Conservation (phyloP, 805 yeast genomes). For the Wickerhamomyces subpelliculosus region DNA sequence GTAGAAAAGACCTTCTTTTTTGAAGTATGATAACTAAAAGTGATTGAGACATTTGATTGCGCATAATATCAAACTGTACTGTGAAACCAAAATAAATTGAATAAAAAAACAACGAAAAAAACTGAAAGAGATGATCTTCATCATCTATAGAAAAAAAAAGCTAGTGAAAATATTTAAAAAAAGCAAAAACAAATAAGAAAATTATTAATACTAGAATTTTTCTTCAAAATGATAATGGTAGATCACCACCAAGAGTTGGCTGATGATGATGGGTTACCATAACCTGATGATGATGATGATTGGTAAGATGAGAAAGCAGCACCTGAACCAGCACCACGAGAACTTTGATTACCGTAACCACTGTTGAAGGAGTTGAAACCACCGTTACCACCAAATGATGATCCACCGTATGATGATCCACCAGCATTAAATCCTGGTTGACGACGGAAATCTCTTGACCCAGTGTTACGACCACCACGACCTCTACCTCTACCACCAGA, state of each 20-base stretch:
- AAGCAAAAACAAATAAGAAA: background rate
- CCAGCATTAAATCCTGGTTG: constrained; percentile 21
- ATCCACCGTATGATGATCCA: constrained; percentile 19
- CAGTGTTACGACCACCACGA: constrained; percentile 34
- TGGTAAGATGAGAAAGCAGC: background rate
- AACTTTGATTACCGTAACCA: constrained; percentile 17
- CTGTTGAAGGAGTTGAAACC: constrained; percentile 4
- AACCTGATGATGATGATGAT: constrained; percentile 1
- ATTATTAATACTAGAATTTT: background rate
- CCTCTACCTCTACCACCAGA: constrained; percentile 55
- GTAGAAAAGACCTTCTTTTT: background rate
- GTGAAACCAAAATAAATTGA: background rate
- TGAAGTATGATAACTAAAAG: background rate
- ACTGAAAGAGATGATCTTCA: background rate
- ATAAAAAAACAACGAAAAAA: background rate
- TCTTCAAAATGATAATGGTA: constrained; percentile 1
- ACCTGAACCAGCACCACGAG: background rate
- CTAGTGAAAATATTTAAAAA: background rate
- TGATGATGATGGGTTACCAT: constrained; percentile 20
- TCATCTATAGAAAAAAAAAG: background rate
- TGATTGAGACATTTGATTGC: constrained; percentile 1
- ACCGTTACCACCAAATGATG: constrained; percentile 9
- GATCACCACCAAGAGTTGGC: constrained; percentile 13
- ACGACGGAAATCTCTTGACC: constrained; percentile 48
- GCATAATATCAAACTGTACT: background rate